Conservation (phyloP, 768 basidiomycete species). For the Nevesoporus exiguus region DNA sequence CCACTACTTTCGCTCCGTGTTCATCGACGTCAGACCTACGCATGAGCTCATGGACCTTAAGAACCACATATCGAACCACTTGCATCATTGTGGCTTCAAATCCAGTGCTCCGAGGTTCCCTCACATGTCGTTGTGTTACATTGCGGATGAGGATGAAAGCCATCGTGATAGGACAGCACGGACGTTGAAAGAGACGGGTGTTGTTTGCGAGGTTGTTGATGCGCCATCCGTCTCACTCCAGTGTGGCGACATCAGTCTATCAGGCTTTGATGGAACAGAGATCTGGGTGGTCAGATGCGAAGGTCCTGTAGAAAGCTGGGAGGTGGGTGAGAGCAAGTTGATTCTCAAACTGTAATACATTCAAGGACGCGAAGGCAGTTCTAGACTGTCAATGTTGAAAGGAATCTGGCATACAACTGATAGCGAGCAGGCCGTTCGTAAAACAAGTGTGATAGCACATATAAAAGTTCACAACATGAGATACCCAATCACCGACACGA, state of each 20-base stretch:
- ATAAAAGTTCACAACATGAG: not conserved
- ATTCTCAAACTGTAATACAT: not conserved
- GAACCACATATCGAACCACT: conserved; percentile 38
- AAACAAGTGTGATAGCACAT: not conserved
- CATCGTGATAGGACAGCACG: conserved; percentile 50
- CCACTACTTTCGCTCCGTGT: conserved; percentile 72
- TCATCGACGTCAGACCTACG: conserved; percentile 47
- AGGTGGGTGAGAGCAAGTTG: conserved; percentile 37
- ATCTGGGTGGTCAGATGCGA: conserved; percentile 60
- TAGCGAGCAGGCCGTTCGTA: not conserved
- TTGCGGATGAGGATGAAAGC: conserved; percentile 57
- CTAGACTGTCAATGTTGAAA: not conserved
- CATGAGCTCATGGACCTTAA: conserved; percentile 49
- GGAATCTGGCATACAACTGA: not conserved
- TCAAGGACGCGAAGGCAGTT: not conserved
- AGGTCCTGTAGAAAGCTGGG: conserved; percentile 60
- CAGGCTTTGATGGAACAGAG: conserved; percentile 45
- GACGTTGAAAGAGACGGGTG: conserved; percentile 37
- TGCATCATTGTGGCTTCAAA: conserved; percentile 35
- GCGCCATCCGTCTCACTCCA: conserved; percentile 22
- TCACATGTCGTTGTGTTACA: conserved; percentile 74
- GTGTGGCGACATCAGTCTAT: conserved; percentile 34
- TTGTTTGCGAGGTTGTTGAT: conserved; percentile 31
- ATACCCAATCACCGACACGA: conserved; percentile 5
- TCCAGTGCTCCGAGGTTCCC: conserved; percentile 58